Evolutionary conservation across 179 eudicot species (phyloP).

Genomic region (Silene vulgaris): DNA sequence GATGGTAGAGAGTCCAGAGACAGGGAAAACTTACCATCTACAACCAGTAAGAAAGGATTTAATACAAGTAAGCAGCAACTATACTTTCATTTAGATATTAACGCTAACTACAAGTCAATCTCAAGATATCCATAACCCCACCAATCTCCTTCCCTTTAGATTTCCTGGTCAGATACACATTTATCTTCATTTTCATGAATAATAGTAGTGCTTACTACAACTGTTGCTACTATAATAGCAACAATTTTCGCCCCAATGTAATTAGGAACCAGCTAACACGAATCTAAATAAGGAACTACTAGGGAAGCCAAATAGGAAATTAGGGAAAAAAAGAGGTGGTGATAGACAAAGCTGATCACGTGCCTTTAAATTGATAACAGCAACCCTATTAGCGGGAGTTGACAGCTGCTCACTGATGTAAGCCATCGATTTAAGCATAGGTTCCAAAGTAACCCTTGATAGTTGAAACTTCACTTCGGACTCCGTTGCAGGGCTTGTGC

Average conservation of each 20-base stretch:
- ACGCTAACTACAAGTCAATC: too few species aligned
- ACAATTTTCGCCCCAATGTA: too few species aligned
- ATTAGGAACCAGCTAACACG: too few species aligned
- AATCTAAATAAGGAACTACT: background rate
- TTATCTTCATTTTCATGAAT: too few species aligned
- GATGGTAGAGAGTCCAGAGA: background rate
- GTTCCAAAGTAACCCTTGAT: conserved; percentile 64
- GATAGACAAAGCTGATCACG: conserved; percentile 7
- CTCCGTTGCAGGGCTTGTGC: conserved; percentile 56
- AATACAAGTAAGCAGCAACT: too few species aligned
- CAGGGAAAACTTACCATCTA: background rate
- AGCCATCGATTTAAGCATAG: conserved; percentile 84
- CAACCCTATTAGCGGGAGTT: conserved; percentile 33
- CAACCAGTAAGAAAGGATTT: background rate
- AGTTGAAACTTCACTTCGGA: conserved; percentile 83
- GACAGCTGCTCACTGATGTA: conserved; percentile 70
- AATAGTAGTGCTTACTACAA: too few species aligned
- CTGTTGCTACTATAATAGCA: too few species aligned
- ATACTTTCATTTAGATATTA: too few species aligned
- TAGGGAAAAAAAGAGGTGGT: background rate
- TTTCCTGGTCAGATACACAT: too few species aligned
- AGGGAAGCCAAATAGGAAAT: background rate
- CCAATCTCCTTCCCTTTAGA: too few species aligned
- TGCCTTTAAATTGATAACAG: conserved; percentile 44
- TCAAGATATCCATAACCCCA: too few species aligned